Base-by-base conservation (phyloP, 345 rosid genomes). In the Tarenaya hassleriana region DNA sequence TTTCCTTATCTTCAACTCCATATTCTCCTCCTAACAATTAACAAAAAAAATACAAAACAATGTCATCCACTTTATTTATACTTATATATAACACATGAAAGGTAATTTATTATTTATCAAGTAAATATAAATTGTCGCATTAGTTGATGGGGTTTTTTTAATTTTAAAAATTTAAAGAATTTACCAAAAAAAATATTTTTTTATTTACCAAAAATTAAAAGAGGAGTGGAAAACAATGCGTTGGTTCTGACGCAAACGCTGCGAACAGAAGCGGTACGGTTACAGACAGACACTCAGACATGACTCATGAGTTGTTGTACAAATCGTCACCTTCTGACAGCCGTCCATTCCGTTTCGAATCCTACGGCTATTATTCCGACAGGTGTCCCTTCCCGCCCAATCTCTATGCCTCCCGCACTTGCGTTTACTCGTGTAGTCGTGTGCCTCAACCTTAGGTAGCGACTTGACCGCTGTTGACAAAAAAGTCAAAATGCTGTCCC, bases 21-120 rank as follows among this genome's bases (percentile, higher is more conserved):
- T 72, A 68, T 92, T 92, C 62, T 92, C 98, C 52, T 83, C 95
- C 98, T 92, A 27, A 24, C n/a, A 64, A 1, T 34, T 4, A 48
- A 50, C 7, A 0, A n/a, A 43, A 49, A 8, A 18, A 6, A 13
- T n/a, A n/a, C n/a, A n/a, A n/a, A n/a, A n/a, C n/a, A n/a, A n/a
- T n/a, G n/a, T n/a, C n/a, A n/a, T n/a, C n/a, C n/a, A n/a, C n/a
- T n/a, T n/a, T n/a, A n/a, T n/a, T n/a, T n/a, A n/a, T n/a, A n/a
- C n/a, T n/a, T n/a, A n/a, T n/a, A n/a, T n/a, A n/a, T n/a, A n/a
- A n/a, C n/a, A n/a, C n/a, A n/a, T n/a, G n/a, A n/a, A n/a, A n/a
- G n/a, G n/a, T n/a, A n/a, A n/a, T n/a, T n/a, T n/a, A n/a, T n/a
- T n/a, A n/a, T n/a, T n/a, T n/a, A n/a, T n/a, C n/a, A n/a, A n/a